phyloP scores from a whole-genome alignment of 225 moss, liverwort and hornwort genomes.

The Pseudoscleropodium purum region DNA sequence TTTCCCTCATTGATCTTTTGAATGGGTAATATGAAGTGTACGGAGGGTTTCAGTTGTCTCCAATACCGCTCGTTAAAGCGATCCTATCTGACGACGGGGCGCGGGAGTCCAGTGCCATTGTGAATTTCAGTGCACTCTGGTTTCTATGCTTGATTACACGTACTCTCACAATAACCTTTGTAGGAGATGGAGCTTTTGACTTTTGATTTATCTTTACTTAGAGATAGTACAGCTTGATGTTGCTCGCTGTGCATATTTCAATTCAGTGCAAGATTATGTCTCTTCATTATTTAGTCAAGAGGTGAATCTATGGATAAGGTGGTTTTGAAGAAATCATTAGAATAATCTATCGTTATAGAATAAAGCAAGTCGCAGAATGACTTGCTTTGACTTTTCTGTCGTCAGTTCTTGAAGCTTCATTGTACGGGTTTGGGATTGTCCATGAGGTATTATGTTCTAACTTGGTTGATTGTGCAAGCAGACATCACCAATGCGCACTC shows the following conservation, averaged over 20 bases:
- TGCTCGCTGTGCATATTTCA: neutral
- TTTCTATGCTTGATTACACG: neutral
- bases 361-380: neutral
- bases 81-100: neutral
- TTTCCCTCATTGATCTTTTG: neutral
- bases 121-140: neutral
- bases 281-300: neutral
- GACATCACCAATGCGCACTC: constrained; percentile 41
- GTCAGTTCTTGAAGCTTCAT: neutral
- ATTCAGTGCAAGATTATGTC: neutral
- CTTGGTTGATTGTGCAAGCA: constrained; percentile 7
- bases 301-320: neutral
- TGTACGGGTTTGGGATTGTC: neutral
- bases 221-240: neutral
- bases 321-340: neutral
- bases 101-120: neutral
- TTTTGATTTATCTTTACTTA: neutral
- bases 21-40: neutral
- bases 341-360: neutral
- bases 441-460: neutral
- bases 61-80: neutral
- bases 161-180: neutral
- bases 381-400: neutral
- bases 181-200: neutral
- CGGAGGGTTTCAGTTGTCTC: neutral